phyloP scores from a whole-genome alignment of 75 land plant genomes.

The Pinus taeda region DNA sequence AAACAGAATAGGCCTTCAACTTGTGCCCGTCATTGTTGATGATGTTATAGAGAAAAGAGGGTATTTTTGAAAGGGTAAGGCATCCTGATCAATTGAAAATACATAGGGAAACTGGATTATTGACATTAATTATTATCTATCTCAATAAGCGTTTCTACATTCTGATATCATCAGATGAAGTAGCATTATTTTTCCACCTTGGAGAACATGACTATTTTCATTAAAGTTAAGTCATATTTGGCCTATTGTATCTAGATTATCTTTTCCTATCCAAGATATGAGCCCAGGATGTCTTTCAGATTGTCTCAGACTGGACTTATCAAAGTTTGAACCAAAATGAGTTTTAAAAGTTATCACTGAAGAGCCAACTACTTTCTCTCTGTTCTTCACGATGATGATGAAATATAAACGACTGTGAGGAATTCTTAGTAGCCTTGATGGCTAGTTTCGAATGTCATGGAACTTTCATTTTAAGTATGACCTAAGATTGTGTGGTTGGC shows the following conservation, averaged over 20 bases:
- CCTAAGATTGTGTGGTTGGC: no score
- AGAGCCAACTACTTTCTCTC: conserved; percentile 54
- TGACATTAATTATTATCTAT: conserved; percentile 92
- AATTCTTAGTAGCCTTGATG: no score
- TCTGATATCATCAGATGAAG: no score
- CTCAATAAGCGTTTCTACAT: conserved; percentile 68
- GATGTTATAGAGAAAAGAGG: conserved; percentile 6
- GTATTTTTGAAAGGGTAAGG: conserved; percentile 89
- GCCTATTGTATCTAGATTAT: conserved; percentile 94
- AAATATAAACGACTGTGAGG: conserved; percentile 38
- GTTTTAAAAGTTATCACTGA: conserved; percentile 30
- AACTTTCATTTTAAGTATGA: no score
- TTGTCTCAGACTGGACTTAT: conserved; percentile 89
- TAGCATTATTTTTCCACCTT: neutral
- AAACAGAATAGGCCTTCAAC: neutral
- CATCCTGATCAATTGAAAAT: conserved; percentile 93
- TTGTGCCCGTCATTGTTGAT: neutral
- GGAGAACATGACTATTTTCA: neutral
- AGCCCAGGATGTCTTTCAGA: conserved; percentile 92
- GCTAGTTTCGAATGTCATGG: no score
- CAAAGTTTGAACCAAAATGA: conserved; percentile 61
- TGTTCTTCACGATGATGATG: conserved; percentile 62
- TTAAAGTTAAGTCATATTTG: conserved; percentile 54
- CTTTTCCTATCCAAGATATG: conserved; percentile 98
- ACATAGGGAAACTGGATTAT: conserved; percentile 79